Evolutionary conservation across 2,329 filamentous ascomycete species (phyloP), one percentile per base, ranked within the genome.

Genomic region (Cladosporium sp.): DNA sequence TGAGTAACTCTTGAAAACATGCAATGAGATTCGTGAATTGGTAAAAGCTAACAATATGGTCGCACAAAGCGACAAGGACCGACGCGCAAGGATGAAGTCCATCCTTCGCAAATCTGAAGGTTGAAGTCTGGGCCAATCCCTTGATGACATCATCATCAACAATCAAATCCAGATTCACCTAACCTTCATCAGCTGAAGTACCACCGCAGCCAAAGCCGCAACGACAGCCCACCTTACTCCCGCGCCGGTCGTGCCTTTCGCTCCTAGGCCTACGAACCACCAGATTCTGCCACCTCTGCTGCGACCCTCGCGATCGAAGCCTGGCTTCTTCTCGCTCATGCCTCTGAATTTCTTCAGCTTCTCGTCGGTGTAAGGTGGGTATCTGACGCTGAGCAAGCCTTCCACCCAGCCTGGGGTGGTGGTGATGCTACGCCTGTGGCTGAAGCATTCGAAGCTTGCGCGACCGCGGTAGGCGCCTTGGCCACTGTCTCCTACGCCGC

Each of bases 401-500:
- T 92, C 89, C 69, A 89, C 83, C 89, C 89, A 92, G 18, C 76
- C 72, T 0, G 89, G 89, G 5, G 88, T 90, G 53, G 81, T 83
- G 26, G 87, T 85, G 37, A 91, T 78, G 59, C 82, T 80, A 44
- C 87, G 82, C 21, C 84, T 81, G 76, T 91, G 89, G 1, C 86
- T 86, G 74, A 90, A 91, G 69, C 80, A 80, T 71, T 91, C 88
- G 77, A 91, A 91, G 1, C 84, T 86, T n/a, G 89, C 84, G 73
- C 88, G 88, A 67, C 93, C 93, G 71, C 91, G 88, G 81, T 96
- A 96, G 46, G 86, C 81, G 67, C 92, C 92, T 67, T 84, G 84
- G 64, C 92, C 92, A 46, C 89, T 91, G 70, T 89, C 85, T 69
- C 93, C 92, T 8, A 96, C 89, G 72, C 92, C 92, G 69, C 93